These are phyloP conservation scores for Tephrocybe sp. DNA, from an alignment of 768 basidiomycete species.

Conservation along the genomic window DNA sequence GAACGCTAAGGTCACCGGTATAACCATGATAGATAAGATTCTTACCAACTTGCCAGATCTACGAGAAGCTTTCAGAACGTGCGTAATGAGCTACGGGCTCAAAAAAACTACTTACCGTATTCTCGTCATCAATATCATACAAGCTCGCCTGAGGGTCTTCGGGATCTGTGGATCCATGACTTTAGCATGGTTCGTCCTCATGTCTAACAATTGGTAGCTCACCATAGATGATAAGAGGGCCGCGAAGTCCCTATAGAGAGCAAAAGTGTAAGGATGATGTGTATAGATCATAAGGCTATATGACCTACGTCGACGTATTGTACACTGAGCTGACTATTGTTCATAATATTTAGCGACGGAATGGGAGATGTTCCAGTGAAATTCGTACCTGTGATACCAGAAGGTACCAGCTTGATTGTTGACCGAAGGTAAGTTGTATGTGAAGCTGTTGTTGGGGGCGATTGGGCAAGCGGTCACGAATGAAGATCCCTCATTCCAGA, in stretches of 20 bases:
- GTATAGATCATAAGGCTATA: too few relatives aligned
- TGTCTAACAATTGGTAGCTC: too few relatives aligned
- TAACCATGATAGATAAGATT: too few relatives aligned
- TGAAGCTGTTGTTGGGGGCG: background rate
- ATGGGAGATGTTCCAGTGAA: background rate
- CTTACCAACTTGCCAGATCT: conserved; percentile 22
- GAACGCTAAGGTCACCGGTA: too few relatives aligned
- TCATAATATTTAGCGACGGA: background rate
- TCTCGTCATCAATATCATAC: conserved; percentile 18
- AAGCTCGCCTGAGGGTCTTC: conserved; percentile 9
- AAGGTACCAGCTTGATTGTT: conserved; percentile 16
- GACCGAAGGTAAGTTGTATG: background rate
- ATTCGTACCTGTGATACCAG: conserved; percentile 24
- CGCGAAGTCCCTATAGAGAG: conserved; percentile 16
- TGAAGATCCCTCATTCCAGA: conserved; percentile 24
- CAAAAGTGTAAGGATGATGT: conserved; percentile 1
- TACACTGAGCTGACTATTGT: conserved; percentile 12
- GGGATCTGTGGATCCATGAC: conserved; percentile 1
- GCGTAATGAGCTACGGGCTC: too few relatives aligned
- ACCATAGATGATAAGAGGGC: conserved; percentile 26
- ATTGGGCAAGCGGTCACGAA: conserved; percentile 10
- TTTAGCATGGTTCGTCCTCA: too few relatives aligned
- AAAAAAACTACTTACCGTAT: conserved; percentile 5
- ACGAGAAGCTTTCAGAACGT: too few relatives aligned
- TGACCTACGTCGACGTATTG: conserved; percentile 17